A percentile compares a stretch with the other conserved stretches of the same genome.
These are phyloP conservation scores for Penicillium polonicum DNA, from an alignment of 2,329 filamentous ascomycete species.

Conservation along the genomic window DNA sequence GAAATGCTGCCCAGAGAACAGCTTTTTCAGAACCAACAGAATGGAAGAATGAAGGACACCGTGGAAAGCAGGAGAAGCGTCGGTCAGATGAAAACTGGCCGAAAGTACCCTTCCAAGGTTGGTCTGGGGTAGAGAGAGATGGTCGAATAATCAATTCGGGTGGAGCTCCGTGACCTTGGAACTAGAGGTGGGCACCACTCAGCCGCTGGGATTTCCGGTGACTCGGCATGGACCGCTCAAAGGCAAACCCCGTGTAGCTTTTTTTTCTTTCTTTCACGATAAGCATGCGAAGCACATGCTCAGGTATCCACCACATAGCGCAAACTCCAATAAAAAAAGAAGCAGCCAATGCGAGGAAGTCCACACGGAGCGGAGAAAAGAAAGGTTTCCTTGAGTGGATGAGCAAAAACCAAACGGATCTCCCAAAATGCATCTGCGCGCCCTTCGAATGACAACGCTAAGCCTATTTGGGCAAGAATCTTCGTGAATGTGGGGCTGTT, in stretches of 20 bases:
- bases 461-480: slow-evolving; percentile 19
- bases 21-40: background rate
- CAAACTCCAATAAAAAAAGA: background rate
- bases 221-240: slow-evolving; percentile 10
- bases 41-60: slow-evolving; percentile 1
- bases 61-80: slow-evolving; percentile 15
- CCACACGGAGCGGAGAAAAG: slow-evolving; percentile 7
- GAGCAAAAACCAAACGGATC: slow-evolving; percentile 5
- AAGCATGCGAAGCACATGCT: background rate
- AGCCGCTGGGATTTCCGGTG: slow-evolving; percentile 10
- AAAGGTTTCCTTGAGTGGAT: slow-evolving; percentile 1
- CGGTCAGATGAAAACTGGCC: slow-evolving; percentile 16
- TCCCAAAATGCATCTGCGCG: slow-evolving; percentile 18
- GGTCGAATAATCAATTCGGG: slow-evolving; percentile 19
- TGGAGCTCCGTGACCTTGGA: slow-evolving; percentile 16
- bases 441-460: slow-evolving; percentile 35
- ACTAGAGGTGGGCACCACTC: slow-evolving; percentile 5
- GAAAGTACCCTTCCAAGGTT: slow-evolving; percentile 14
- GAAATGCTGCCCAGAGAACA: background rate
- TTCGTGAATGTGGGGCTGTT: background rate
- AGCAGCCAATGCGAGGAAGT: background rate
- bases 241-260: background rate
- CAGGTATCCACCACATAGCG: background rate
- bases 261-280: background rate
- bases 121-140: slow-evolving; percentile 29